Conservation (phyloP, 73 alveolate species). For the Paramecium sonneborni region DNA sequence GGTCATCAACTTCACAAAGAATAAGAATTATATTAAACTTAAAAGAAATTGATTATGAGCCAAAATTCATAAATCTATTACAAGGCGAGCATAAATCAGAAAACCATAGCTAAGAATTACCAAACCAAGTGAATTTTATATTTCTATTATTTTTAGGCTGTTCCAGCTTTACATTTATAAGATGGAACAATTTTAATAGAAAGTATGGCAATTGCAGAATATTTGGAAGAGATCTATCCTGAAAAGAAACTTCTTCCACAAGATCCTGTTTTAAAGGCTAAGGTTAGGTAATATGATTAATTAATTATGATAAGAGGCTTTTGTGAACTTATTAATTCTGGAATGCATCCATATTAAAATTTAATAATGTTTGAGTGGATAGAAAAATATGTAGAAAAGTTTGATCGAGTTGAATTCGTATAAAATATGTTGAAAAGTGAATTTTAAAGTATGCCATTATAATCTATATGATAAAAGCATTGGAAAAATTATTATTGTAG, state of each 20-base stretch:
- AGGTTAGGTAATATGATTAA: conserved; percentile 17
- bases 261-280: conserved; percentile 46
- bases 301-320: conserved; percentile 66
- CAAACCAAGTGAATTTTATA: conserved; percentile 58
- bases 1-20: background rate
- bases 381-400: background rate
- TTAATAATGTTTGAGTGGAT: conserved; percentile 7
- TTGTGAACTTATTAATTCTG: conserved; percentile 77
- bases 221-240: conserved; percentile 80
- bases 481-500: conserved; percentile 4
- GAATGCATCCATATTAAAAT: conserved; percentile 77
- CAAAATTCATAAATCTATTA: background rate
- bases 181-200: conserved; percentile 68
- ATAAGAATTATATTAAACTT: background rate
- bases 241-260: conserved; percentile 73
- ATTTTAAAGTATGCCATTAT: background rate
- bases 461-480: background rate
- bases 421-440: background rate
- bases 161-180: conserved; percentile 48
- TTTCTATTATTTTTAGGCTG: conserved; percentile 59
- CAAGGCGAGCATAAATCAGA: background rate
- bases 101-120: conserved; percentile 68
- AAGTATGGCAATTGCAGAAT: conserved; percentile 77
- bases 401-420: conserved; percentile 28
- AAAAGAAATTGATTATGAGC: background rate